Conservation (phyloP, 2,329 filamentous ascomycete genomes). For the Lasiodiplodia gonubiensis region DNA sequence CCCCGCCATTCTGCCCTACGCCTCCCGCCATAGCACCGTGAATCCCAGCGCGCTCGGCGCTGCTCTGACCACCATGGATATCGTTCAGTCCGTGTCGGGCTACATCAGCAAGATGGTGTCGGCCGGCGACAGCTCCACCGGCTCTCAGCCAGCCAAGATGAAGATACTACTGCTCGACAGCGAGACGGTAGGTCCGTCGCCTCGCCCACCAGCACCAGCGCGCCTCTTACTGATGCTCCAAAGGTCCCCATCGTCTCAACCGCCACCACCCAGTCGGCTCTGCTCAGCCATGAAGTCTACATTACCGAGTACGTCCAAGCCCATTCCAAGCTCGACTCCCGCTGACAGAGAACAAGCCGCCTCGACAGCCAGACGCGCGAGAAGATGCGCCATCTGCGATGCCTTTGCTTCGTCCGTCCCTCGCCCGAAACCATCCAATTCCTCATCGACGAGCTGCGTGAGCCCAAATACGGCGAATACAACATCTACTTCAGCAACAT, state of each 20-base stretch:
- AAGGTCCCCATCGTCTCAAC: conserved; percentile 90
- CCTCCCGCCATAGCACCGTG: neutral
- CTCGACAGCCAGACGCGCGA: conserved; percentile 88
- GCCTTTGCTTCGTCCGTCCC: conserved; percentile 89
- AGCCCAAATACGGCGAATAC: conserved; percentile 98
- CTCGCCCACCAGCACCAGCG: conserved; percentile 36
- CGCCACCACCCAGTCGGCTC: conserved; percentile 90
- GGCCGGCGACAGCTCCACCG: conserved; percentile 73
- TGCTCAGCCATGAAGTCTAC: conserved; percentile 96
- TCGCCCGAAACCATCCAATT: conserved; percentile 91
- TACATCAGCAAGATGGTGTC: conserved; percentile 98
- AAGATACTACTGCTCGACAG: conserved; percentile 94
- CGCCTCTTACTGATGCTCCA: conserved; percentile 11
- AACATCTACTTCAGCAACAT: conserved; percentile 98
- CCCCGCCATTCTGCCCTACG: neutral
- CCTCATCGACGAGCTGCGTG: conserved; percentile 91
- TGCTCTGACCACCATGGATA: conserved; percentile 73
- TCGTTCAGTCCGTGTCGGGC: conserved; percentile 88
- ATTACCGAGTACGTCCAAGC: conserved; percentile 72
- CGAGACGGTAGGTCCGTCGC: conserved; percentile 73
- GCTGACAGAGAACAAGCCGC: conserved; percentile 58
- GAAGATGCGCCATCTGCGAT: conserved; percentile 97
- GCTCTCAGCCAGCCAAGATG: conserved; percentile 84
- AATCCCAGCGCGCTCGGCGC: neutral
- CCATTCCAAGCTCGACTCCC: conserved; percentile 22